These are phyloP conservation scores for Starmerella riodocensis DNA, from an alignment of 805 yeast species.

Conservation along the genomic window DNA sequence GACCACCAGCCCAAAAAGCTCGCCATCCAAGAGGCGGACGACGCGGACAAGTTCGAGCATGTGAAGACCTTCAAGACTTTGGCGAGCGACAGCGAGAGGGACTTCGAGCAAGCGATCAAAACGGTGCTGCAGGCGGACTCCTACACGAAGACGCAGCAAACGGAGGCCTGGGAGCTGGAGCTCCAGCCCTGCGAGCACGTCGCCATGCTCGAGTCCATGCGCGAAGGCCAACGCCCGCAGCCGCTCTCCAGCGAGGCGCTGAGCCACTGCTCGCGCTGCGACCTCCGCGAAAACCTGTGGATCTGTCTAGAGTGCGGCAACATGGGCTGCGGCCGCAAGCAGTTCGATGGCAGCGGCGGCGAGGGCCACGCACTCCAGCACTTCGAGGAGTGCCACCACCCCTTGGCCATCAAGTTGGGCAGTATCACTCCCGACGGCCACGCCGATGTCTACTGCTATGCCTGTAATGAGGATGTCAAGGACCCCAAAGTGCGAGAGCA, in stretches of 20 bases:
- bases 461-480: constrained; percentile 76
- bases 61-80: constrained; percentile 33
- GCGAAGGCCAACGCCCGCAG: constrained; percentile 4
- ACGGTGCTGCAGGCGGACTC: constrained; percentile 47
- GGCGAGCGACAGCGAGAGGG: constrained; percentile 15
- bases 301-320: constrained; percentile 80
- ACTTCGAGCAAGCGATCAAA: constrained; percentile 26
- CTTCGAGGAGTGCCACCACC: constrained; percentile 46
- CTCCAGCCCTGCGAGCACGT: constrained; percentile 71
- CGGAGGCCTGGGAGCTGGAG: constrained; percentile 86
- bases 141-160: constrained; percentile 47
- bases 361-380: constrained; percentile 81
- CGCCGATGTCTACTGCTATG: constrained; percentile 80
- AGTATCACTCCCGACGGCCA: constrained; percentile 60
- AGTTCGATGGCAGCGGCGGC: constrained; percentile 90
- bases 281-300: constrained; percentile 70
- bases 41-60: constrained; percentile 48
- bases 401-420: constrained; percentile 82
- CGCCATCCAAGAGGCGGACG: constrained; percentile 51
- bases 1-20: constrained; percentile 43
- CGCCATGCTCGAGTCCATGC: constrained; percentile 29
- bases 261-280: constrained; percentile 30
- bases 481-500: constrained; percentile 45
- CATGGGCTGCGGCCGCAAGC: constrained; percentile 90
- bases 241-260: constrained; percentile 10